Evolutionary conservation across 306 rosid species (phyloP).

Genomic region (Bauhinia variegata): DNA sequence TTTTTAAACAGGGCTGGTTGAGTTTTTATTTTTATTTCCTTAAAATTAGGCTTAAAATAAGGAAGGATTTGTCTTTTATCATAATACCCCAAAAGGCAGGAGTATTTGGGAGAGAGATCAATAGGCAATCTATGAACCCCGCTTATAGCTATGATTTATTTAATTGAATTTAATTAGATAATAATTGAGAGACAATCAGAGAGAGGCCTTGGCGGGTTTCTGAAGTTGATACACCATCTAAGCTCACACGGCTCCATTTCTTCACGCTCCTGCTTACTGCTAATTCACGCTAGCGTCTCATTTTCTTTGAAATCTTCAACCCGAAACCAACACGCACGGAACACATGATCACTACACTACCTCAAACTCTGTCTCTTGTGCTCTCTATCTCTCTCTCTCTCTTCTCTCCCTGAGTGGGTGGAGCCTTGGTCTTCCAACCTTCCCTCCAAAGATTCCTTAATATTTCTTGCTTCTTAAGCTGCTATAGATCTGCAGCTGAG

Average conservation of each 20-base stretch:
- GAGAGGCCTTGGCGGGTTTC: conserved; percentile 11
- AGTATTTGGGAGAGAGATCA: conserved; percentile 1
- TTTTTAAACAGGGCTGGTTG: neutral
- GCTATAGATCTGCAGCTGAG: conserved; percentile 34
- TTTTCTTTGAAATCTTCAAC: conserved; percentile 17
- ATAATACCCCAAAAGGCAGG: neutral
- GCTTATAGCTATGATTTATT: neutral
- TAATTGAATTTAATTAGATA: conserved; percentile 14
- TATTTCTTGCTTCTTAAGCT: conserved; percentile 52
- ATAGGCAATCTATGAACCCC: neutral
- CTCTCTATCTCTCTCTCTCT: neutral
- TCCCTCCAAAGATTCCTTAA: conserved; percentile 41
- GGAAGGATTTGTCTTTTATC: conserved; percentile 33
- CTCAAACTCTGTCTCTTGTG: conserved; percentile 14
- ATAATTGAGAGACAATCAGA: conserved; percentile 31
- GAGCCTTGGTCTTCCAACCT: conserved; percentile 11
- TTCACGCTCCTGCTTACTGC: conserved; percentile 42
- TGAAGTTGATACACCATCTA: conserved; percentile 50
- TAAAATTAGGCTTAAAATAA: conserved; percentile 37
- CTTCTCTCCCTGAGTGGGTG: too few relatives aligned
- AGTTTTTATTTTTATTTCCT: conserved; percentile 15
- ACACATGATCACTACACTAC: conserved; percentile 7
- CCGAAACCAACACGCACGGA: conserved; percentile 12
- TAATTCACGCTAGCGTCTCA: conserved; percentile 40
- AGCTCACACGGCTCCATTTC: conserved; percentile 37